Base-by-base conservation (phyloP, 495 filamentous ascomycete species). In the Tuber calosporum region DNA sequence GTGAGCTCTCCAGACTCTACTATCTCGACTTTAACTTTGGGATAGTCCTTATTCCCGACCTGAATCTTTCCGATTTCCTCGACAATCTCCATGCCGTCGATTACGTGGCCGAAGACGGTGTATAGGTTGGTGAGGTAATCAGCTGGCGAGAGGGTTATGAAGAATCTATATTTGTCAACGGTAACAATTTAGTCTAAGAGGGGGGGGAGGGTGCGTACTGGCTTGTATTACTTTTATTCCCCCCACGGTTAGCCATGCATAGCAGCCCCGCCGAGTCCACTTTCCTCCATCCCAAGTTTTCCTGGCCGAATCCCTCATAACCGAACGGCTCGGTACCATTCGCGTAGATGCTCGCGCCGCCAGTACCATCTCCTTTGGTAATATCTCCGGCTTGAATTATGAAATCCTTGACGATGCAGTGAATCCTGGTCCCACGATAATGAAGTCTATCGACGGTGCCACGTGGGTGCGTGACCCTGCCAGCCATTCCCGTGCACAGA, bases 361-460 rank as follows among this genome's bases (percentile, higher is more conserved):
- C 84, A 2, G 83, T 85, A 26, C 84, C 84, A 73, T 85, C 80
- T 42, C 81, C 81, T 13, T 82, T 80, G 0, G 82, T 84, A 38
- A 85, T 83, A 71, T 86, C 84, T 8, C 84, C 84, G 67, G 82
- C 84, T 76, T 86, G 84, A 34, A 86, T 78, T 80, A 86, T 84
- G 74, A 86, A 85, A 38, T 84, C 84, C 34, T 82, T 76, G 73
- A 86, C 84, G 66, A 86, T 75, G 39, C 83, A 81, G 73, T 86
- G 84, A 75, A 86, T 82, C 39, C 79, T 81, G 8, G 84, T 79
- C 66, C 75, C 70, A 67, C 79, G 80, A 78, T 83, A 86, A 69
- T 67, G 71, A 34, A 81, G 72, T 37, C 72, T 67, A 38, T 70
- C 87, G 76, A 91, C 92, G 81, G 89, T 88, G 79, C 94, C 94